These are phyloP conservation scores for Lipomyces starkeyi DNA, from an alignment of 805 yeast genomes.

Conservation along the genomic window DNA sequence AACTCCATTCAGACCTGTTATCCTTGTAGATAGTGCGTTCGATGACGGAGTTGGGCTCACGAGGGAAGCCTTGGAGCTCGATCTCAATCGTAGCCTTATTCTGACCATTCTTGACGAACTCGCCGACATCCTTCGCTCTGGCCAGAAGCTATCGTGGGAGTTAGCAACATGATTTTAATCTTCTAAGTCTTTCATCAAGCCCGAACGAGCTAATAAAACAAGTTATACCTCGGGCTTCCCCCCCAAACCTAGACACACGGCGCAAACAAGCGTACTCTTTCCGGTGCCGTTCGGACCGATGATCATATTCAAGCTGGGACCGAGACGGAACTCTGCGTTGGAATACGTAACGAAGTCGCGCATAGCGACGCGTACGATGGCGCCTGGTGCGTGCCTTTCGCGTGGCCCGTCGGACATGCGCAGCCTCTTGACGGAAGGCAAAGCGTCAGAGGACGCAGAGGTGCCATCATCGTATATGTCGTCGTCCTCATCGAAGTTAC, in stretches of 20 bases:
- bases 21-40: slow-evolving; percentile 48
- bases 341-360: slow-evolving; percentile 69
- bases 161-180: background rate
- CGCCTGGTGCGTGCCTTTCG: slow-evolving; percentile 51
- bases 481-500: background rate
- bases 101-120: slow-evolving; percentile 75
- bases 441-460: background rate
- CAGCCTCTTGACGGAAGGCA: background rate
- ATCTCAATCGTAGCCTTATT: slow-evolving; percentile 56
- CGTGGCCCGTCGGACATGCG: background rate
- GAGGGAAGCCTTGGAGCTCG: slow-evolving; percentile 52
- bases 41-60: slow-evolving; percentile 44
- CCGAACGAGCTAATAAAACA: slow-evolving; percentile 26
- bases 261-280: slow-evolving; percentile 90
- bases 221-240: slow-evolving; percentile 64
- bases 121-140: slow-evolving; percentile 62
- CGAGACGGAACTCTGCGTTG: slow-evolving; percentile 67
- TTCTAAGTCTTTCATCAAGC: no score
- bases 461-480: background rate
- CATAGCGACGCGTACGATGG: slow-evolving; percentile 58
- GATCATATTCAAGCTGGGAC: slow-evolving; percentile 87
- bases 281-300: slow-evolving; percentile 98
- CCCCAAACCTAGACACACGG: slow-evolving; percentile 85
- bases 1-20: slow-evolving; percentile 41
- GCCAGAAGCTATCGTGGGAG: slow-evolving; percentile 56